Evolutionary conservation across 2,329 filamentous ascomycete species (phyloP), one percentile per base, ranked within the genome.

Genomic region (Alternaria viburni): DNA sequence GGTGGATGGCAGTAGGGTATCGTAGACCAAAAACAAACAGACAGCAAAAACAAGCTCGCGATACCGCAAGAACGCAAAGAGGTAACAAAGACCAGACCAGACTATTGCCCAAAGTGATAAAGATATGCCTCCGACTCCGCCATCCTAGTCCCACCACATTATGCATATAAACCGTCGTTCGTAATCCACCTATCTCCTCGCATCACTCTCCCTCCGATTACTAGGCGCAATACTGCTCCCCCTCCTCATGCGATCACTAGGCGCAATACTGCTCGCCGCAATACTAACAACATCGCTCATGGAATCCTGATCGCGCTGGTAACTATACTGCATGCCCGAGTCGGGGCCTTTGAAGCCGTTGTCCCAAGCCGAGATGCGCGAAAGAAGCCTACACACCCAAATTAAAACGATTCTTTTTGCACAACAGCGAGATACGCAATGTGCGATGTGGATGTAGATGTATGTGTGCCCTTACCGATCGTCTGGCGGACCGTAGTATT

Each of bases 341-440:
- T 65, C 67, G 2, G 64, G 58, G 52, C 71, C 69, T 26, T 74
- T 73, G 66, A 73, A 77, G 17, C 75, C 74, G 50, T 78, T 76
- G 59, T 78, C 77, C 77, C 77, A 79, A 5, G 69, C 74, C 28
- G 70, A 71, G 54, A 79, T 75, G 28, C 77, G 74, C 45, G 73
- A 76, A 47, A 74, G 67, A 54, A 79, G 71, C 67, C 77, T 79
- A 68, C 36, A 15, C 47, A 15, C 50, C 10, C 32, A 55, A 56
- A 69, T 78, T 68, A 77, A 72, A 62, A 61, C 50, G 17, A 59
- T 61, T 62, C 52, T 50, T 25, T 12, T 15, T 49, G 43, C 50
- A 60, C 32, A 56, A 17, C 32, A 61, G 49, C 23, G 30, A 50
- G 56, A 49, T 32, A 15, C 13, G 30, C 30, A 32, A 15, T 57